Evolutionary conservation across 768 basidiomycete species (phyloP), one percentile per base, ranked within the genome.

Genomic region (Panaeolus papilionaceus): DNA sequence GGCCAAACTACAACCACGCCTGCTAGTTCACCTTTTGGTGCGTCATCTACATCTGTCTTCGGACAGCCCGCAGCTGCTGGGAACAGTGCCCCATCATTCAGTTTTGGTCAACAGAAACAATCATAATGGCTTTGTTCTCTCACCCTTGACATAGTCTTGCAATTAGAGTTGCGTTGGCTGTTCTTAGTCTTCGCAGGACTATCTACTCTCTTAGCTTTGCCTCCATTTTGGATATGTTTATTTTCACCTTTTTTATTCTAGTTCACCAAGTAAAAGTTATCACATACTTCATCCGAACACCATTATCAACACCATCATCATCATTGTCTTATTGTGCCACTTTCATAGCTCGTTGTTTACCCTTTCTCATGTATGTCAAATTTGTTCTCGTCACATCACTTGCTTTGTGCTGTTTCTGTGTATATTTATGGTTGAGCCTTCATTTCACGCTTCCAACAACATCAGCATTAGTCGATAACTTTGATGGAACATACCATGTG

Each of bases 41-140:
- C 75, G 4, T 61, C 47, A 6, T 47, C 66, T 28, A 67, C 77
- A 1, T 76, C 73, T 67, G 70, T 77, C 10, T 81, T 82, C 68
- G 76, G 77, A 61, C 67, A 61, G n/a, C n/a, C 71, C 33, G n/a
- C 64, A 1, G 39, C 63, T 14, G 40, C 54, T 7, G 64, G 51
- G 63, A 68, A 18, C 38, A 62, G 42, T 44, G 51, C 38, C 2
- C 45, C 63, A 7, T 49, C 62, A 14, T 66, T 69, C 51, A 64
- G 11, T 47, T 66, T 69, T 42, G 68, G 68, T 7, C 33, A 28
- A 26, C 65, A 64, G 18, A 47, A 67, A 51, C 38, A 68, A 58
- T 14, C 54, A 9, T 58, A 58, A 16, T 6, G 18, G 2, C 20
- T 4, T 23, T 51, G 42, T 44, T 12, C 47, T 7, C 16, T 10